Base-by-base conservation (phyloP, 768 basidiomycete genomes). In the Pleurotus salmoneostramineus region DNA sequence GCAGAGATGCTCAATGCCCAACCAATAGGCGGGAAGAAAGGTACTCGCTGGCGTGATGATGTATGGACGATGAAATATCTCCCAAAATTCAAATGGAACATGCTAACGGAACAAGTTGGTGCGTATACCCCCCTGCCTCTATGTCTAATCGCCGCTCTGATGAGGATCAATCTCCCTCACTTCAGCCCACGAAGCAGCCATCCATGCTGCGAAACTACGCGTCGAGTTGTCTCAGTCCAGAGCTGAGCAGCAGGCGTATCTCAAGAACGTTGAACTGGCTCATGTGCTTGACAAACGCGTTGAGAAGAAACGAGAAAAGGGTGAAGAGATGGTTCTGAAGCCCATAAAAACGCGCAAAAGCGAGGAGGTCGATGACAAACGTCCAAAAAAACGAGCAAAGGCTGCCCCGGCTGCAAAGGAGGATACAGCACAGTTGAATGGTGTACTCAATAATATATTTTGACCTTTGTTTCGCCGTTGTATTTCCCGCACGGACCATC, bases 31-130 rank as follows among this genome's bases (percentile, higher is more conserved):
- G 94, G 93, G 2, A 95, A 93, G 77, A 94, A 93, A 69, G 88
- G 89, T 4, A 81, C 85, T 2, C 79, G 93, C 58, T 98, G 93
- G 92, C 79, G 93, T 68, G 96, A 98, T 67, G 97, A 99, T 63
- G 87, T 99, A 6, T 99, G 97, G 97, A 98, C 97, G 57, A 96
- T 98, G 94, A 96, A 96, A 69, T 99, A 99, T 70, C 76, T 99
- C 58, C 95, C 95, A 6, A 90, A 86, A 66, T 99, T 98, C 80
- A 97, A 95, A 66, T 99, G 97, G 97, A 87, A 90, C 72, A 97
- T 97, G 96, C 77, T 99, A 58, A 95, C 93, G 5, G 97, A 98
- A 72, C 96, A 98, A 81, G 88, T 99, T 64, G 94, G 96, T 96
- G 68, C 70, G 95, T 81, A 40, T 46, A 40, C 15, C 47, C 11